Base-by-base conservation (phyloP, 345 rosid species). In the Salix dunnii region DNA sequence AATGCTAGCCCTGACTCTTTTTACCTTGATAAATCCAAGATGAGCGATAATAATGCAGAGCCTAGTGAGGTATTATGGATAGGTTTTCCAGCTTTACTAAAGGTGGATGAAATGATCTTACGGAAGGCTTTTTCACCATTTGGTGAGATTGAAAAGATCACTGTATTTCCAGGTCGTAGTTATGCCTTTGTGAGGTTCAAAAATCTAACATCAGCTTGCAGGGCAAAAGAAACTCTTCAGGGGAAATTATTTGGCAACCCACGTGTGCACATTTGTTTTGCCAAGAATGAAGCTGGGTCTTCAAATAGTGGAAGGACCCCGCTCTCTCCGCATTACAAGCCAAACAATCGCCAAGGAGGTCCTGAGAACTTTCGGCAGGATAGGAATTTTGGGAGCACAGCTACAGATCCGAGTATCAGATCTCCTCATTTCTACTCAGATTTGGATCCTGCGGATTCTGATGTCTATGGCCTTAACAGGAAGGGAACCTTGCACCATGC, bases 261-360 rank as follows among this genome's bases (percentile, higher is more conserved):
- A n/a, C 97, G 96, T 40, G 99, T 95, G 53, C 97, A 91, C 79
- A 93, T 95, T 78, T 92, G 96, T 88, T 95, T 89, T 64, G 95
- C 97, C 13, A 93, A 85, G 90, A 91, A 85, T 78, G 97, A 95
- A 51, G 82, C 87, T 30, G 90, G 93, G 30, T 80, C 91, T 51
- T 88, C 95, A 70, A 85, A 68, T 79, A 82, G 85, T 71, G 88
- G 89, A 82, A 92, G 90, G 79, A 80, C 78, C 74, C 76, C 95
- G 69, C 83, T 73, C 73, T 91, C 98, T 73, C 97, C 97, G 21
- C 86, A 53, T 78, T 81, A 77, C 68, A 88, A 86, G 80, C 84
- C 84, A 51, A 83, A 74, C 72, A 85, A 84, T 68, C 89, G 84
- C 27, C 80, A 84, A 27, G 91, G 87, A 76, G 86, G 88, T 77